Base-by-base conservation (phyloP, 2,329 filamentous ascomycete species). In the Cyphellophora europaea region DNA sequence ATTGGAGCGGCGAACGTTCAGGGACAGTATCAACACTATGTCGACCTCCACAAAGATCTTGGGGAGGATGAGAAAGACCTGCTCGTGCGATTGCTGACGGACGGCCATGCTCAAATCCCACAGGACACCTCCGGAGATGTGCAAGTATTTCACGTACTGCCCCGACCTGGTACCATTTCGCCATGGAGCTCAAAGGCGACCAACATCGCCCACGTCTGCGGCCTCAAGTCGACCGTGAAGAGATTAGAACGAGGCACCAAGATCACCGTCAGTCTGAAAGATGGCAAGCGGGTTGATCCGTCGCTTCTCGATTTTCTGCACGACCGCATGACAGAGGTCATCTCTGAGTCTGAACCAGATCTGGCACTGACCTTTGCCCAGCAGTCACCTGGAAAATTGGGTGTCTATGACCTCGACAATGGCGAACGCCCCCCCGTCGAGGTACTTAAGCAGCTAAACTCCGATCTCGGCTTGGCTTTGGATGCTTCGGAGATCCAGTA, bases 141-240 rank as follows among this genome's bases (percentile, higher is more conserved):
- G 42, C 69, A 73, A 40, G 63, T 79, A 43, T 72, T 83, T 55
- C 85, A 87, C 55, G 71, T 94, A 39, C 77, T 74, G 30, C 89
- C 89, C 13, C 76, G 89, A 47, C 82, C 83, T 12, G 77, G 77
- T 50, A 88, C 77, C 2, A 79, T 93, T 48, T 95, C 88, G 27
- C 91, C 91, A 55, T 98, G 91, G 91, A 95, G 87, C 62, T 94
- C 88, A 37, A 88, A 95, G 60, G 89, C 88, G 17, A 94, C 89
- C 30, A 89, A 79, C 56, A 95, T 96, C 57, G 82, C 89, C 35
- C 79, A 91, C 47, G 89, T 95, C 19, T 96, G 89, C 56, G 88
- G 84, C 16, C 67, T 96, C 40, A 75, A 78, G 27, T 61, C 75
- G 35, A 71, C 82, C 18, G 73, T 79, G 31, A 70, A 79, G 54